Evolutionary conservation across 257 asterid genomes (phyloP), one percentile per base, ranked within the genome.

Genomic region (Solanum habrochaites): DNA sequence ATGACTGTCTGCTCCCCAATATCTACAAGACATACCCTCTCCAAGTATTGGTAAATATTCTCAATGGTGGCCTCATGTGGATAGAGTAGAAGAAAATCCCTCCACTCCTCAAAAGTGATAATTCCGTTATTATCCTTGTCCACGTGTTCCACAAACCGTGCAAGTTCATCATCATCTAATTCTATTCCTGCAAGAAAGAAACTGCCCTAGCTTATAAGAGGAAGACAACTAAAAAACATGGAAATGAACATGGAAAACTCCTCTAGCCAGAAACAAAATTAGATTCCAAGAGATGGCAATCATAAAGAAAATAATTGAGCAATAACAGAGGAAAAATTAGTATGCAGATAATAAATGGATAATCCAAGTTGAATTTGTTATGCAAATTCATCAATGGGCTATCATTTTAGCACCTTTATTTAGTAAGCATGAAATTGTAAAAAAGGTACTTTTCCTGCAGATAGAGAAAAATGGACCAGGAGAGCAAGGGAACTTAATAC

Each of bases 41-140:
- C 99, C 96, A 95, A 97, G 89, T 95, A 95, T 14, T 89, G 95
- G 66, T 97, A 97, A 87, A 97, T 97, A 93, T 96, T 97, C 70
- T 97, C 99, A 73, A 97, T 92, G 69, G 99, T 97, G 74, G 91
- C 99, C 88, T 97, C 99, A 12, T 97, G 99, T 8, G 99, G 99
- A 88, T 94, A 97, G 43, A 97, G 98, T 67, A 97, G 92, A 52
- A 97, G 94, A 89, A 97, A 96, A 88, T 97, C 99, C 83, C 99
- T 93, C 99, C 99, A 97, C 89, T 97, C 99, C 90, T 96, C 98
- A 71, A 97, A 97, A 71, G 99, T 97, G 86, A 97, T 97, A 62
- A 94, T 94, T 73, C 99, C 99, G 75, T 97, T 93, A 86, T 97
- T 97, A 90, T 97, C 99, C 86, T 96, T 96, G 88, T 97, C 99